Base-by-base conservation (phyloP, 352 stramenopile genomes). In the Thalassiosira exigua region DNA sequence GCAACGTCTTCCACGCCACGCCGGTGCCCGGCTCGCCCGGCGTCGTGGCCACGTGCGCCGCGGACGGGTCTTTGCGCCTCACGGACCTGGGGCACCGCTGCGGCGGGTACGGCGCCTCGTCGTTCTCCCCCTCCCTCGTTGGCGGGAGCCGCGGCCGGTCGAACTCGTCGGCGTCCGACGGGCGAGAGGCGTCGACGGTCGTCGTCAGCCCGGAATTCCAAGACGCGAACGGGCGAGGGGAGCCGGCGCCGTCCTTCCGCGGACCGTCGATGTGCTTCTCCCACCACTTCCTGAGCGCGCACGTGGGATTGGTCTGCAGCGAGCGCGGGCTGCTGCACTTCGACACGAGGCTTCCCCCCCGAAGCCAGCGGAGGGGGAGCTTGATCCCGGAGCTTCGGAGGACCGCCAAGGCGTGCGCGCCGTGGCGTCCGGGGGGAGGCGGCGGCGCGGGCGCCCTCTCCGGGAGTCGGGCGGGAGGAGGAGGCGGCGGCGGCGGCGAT, bases 1-100 rank as follows among this genome's bases (percentile, higher is more conserved):
- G 75, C 0, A 93, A 93, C 62, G 77, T 93, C 17, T 93, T 93
- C 72, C 84, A 92, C 64, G 81, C 79, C 0, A 85, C 86, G n/a
- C 84, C 88, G 1, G 46, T 91, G 3, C 54, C 46, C 14, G 44
- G 76, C 27, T 53, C 70, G 33, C 74, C 71, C 7, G 88, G 88
- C 0, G 88, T 88, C 42, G 70, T 93, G 21, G 73, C 67, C 3
- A 92, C 88, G 0, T 93, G 88, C 68, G 88, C 70, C 29, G 86
- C 86, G 11, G 88, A 93, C 82, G 88, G 88, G 26, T 91, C 70
- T 30, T 48, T 93, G 5, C 50, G 84, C 52, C 33, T 91, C 1
- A 51, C 62, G 14, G 85, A 93, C 61, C 41, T 92, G n/a, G 69
- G 86, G n/a, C n/a, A n/a, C n/a, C n/a, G n/a, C n/a, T n/a, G n/a